A percentile compares a stretch with the other conserved stretches of the same genome.
Evolutionary conservation across 2,329 filamentous ascomycete species (phyloP).

Genomic region (Colletotrichum limetticola): DNA sequence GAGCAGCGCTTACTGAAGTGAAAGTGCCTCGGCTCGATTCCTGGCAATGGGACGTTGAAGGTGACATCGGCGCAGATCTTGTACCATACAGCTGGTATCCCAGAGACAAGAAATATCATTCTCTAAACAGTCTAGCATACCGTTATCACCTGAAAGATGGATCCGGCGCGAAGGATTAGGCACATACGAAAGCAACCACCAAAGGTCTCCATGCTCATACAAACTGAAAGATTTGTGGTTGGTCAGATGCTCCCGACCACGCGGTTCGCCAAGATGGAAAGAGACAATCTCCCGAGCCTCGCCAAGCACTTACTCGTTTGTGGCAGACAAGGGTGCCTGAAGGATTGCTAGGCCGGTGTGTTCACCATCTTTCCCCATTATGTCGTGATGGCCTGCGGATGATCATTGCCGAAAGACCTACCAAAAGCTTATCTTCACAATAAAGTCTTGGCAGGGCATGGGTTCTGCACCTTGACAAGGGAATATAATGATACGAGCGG

Average conservation of each 20-base stretch:
- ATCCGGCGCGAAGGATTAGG: neutral
- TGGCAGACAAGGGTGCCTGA: neutral
- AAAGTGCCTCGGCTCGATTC: neutral
- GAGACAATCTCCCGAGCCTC: neutral
- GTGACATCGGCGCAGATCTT: neutral
- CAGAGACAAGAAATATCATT: neutral
- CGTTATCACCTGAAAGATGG: neutral
- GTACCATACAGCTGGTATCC: neutral
- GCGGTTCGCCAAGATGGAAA: neutral
- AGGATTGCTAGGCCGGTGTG: constrained; percentile 42
- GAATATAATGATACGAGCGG: neutral
- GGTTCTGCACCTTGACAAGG: neutral
- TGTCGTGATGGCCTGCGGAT: constrained; percentile 8
- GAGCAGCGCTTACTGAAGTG: neutral
- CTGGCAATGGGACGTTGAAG: neutral
- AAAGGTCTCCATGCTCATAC: neutral
- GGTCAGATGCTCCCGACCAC: neutral
- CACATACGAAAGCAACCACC: neutral
- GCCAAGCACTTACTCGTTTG: neutral
- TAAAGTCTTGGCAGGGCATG: neutral
- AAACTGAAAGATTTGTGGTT: too few relatives aligned
- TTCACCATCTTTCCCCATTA: constrained; percentile 8
- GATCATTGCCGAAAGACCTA: constrained; percentile 2
- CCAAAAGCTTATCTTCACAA: constrained; percentile 11
- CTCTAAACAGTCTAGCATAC: neutral